A percentile compares a stretch with the other conserved stretches of the same genome.
These are phyloP conservation scores for Solanum sparsipilum DNA, from an alignment of 257 asterid genomes.

Conservation along the genomic window DNA sequence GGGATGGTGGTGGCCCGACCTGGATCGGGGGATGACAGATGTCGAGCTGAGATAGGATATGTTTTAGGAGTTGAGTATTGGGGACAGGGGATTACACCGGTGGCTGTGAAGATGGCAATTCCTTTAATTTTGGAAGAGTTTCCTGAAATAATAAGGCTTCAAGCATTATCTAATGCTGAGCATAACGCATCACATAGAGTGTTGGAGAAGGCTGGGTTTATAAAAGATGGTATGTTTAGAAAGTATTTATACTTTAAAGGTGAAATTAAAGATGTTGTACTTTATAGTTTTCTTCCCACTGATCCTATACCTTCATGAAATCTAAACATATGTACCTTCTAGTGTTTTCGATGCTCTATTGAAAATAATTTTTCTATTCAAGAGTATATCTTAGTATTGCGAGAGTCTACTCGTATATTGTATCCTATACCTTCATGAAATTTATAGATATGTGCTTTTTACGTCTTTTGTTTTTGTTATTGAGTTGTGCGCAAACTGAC, in stretches of 20 bases:
- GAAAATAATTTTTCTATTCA: too few relatives aligned
- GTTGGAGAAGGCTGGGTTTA: slow-evolving; percentile 35
- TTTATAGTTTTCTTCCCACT: slow-evolving; percentile 27
- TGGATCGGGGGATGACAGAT: slow-evolving; percentile 24
- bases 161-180: slow-evolving; percentile 19
- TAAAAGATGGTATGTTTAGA: slow-evolving; percentile 31
- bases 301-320: slow-evolving; percentile 1
- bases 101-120: slow-evolving; percentile 26
- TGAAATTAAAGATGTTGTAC: slow-evolving; percentile 16
- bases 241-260: slow-evolving; percentile 33
- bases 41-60: slow-evolving; percentile 34
- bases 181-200: slow-evolving; percentile 39
- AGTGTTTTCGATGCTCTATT: too few relatives aligned
- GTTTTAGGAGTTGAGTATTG: slow-evolving; percentile 25
- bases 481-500: rapidly evolving
- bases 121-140: slow-evolving; percentile 21
- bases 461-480: rapidly evolving
- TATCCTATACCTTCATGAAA: too few relatives aligned
- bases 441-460: background rate
- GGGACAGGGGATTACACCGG: slow-evolving; percentile 34
- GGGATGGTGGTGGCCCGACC: slow-evolving; percentile 22
- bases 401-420: background rate
- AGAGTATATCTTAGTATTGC: too few relatives aligned
- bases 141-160: slow-evolving; percentile 27
- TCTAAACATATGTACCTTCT: too few relatives aligned